Evolutionary conservation across 805 yeast genomes (phyloP).

Genomic region (Saccharomycopsis sp.): DNA sequence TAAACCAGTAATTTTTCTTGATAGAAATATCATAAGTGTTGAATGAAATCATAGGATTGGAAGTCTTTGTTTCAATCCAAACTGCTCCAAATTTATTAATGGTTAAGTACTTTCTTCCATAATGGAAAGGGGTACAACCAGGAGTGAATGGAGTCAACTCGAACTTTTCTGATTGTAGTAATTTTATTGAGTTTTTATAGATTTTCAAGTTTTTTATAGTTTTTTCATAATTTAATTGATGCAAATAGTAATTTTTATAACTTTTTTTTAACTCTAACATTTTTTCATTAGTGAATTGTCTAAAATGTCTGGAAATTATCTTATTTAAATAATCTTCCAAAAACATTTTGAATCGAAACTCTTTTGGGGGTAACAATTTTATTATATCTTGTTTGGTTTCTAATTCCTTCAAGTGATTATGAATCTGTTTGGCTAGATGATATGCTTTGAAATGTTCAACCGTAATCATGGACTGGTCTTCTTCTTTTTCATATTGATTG

Average conservation of each 20-base stretch:
- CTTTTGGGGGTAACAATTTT: conserved; percentile 11
- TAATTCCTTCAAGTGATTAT: conserved; percentile 6
- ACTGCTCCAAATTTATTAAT: conserved; percentile 14
- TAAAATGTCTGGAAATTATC: neutral
- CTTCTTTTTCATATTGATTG: neutral
- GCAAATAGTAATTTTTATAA: neutral
- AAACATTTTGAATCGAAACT: conserved; percentile 15
- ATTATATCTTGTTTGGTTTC: conserved; percentile 13
- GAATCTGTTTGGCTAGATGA: conserved; percentile 2
- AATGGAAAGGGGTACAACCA: conserved; percentile 14
- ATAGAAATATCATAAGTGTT: conserved; percentile 10
- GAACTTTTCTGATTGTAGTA: conserved; percentile 2
- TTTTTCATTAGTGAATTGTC: neutral
- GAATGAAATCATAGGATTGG: conserved; percentile 15
- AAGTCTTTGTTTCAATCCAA: conserved; percentile 18
- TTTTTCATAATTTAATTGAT: neutral
- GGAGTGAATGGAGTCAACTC: conserved; percentile 13
- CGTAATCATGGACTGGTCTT: neutral
- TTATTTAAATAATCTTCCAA: conserved; percentile 7
- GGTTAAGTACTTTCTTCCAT: conserved; percentile 16
- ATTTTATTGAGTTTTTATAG: neutral
- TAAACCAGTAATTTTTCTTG: conserved; percentile 8
- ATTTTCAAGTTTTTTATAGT: neutral
- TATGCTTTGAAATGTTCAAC: conserved; percentile 9
- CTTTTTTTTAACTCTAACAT: neutral